phyloP scores from a whole-genome alignment of 257 asterid species.

The Catharanthus roseus region DNA sequence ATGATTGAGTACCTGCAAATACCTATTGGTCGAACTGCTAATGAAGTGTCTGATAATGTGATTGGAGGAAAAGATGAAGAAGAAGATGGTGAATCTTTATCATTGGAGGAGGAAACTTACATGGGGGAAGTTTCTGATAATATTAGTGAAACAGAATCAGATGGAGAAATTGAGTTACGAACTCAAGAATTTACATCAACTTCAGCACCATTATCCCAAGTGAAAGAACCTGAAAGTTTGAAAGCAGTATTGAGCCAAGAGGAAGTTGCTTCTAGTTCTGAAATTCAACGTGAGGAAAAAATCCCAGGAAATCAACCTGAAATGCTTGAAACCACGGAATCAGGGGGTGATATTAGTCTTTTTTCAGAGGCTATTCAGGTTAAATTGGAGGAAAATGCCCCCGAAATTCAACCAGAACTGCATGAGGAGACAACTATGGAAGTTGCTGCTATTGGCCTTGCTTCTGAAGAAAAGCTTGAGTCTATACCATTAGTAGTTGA shows the following conservation, averaged over 20 bases:
- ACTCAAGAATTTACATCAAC: constrained; percentile 17
- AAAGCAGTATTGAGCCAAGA: constrained; percentile 6
- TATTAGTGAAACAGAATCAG: constrained; percentile 18
- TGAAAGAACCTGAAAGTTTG: constrained; percentile 12
- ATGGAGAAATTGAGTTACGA: constrained; percentile 13
- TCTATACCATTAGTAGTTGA: background rate
- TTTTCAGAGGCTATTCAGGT: constrained; percentile 3
- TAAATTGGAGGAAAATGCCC: too few relatives aligned
- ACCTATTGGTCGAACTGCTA: background rate
- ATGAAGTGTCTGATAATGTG: background rate
- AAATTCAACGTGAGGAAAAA: constrained; percentile 14
- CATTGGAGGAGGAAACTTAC: constrained; percentile 26
- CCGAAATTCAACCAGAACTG: too few relatives aligned
- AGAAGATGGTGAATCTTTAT: constrained; percentile 14
- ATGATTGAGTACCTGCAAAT: constrained; percentile 16
- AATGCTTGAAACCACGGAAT: constrained; percentile 7
- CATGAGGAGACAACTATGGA: constrained; percentile 14
- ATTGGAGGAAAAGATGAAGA: constrained; percentile 27
- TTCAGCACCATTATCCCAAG: constrained; percentile 11
- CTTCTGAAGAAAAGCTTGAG: constrained; percentile 4
- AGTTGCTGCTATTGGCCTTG: background rate
- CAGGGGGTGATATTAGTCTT: background rate
- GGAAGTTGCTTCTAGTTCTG: constrained; percentile 18
- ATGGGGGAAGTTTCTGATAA: constrained; percentile 25
- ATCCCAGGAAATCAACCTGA: constrained; percentile 20